Evolutionary conservation across 2,329 filamentous ascomycete species (phyloP).

Genomic region (Ceratocystis eucalypticola): DNA sequence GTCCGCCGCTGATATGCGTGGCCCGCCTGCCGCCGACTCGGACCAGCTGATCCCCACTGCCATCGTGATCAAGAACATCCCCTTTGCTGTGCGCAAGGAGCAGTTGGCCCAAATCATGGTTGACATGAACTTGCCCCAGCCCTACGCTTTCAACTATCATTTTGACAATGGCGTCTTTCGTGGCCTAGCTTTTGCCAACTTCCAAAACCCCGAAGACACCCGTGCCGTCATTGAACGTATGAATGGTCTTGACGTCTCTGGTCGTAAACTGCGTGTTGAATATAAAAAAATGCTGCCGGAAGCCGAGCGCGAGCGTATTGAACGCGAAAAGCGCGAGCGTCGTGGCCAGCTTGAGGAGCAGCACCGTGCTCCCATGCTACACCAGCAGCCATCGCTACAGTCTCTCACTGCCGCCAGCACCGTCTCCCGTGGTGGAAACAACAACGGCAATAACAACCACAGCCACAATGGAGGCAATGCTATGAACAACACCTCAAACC

Average conservation of each 20-base stretch:
- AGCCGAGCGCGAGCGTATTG: conserved; percentile 87
- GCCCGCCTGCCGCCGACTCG: conserved; percentile 36
- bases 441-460: conserved; percentile 8
- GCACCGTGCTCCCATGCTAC: conserved; percentile 64
- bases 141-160: conserved; percentile 98
- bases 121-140: conserved; percentile 80
- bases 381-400: conserved; percentile 76
- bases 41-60: conserved; percentile 95
- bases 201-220: conserved; percentile 89
- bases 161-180: conserved; percentile 97
- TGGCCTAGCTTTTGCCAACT: conserved; percentile 93
- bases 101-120: conserved; percentile 88
- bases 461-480: background rate
- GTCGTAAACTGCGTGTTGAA: conserved; percentile 85
- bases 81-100: conserved; percentile 96
- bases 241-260: conserved; percentile 92
- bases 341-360: conserved; percentile 94
- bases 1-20: conserved; percentile 24
- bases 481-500: conserved; percentile 7
- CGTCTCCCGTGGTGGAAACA: conserved; percentile 4
- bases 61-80: conserved; percentile 99
- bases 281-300: conserved; percentile 99
- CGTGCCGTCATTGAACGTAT: conserved; percentile 81
- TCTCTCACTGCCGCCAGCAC: conserved; percentile 39
- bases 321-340: conserved; percentile 91